Base-by-base conservation (phyloP, 345 rosid species). In the Mangifera indica region DNA sequence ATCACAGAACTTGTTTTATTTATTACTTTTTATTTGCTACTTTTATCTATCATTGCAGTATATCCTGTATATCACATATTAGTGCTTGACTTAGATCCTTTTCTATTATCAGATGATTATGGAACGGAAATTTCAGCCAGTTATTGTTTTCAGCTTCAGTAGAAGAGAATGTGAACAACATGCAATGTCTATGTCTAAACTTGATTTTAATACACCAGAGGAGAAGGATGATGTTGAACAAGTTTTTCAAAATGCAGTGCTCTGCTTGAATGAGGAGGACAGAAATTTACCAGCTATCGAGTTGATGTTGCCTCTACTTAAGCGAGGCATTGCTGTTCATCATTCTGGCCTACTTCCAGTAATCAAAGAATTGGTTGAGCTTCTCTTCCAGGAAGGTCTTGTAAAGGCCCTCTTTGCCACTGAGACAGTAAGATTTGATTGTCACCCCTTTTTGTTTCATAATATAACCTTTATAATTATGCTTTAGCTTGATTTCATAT, bases 331-430 rank as follows among this genome's bases (percentile, higher is more conserved):
- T 80, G 97, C 98, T 45, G 97, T 95, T 45, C 99, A 95, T 81
- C 99, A 92, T 84, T 95, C 97, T 80, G 99, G 99, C 66, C 97
- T 95, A 72, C 98, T 95, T 83, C 99, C 97, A 74, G 98, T 95
- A 74, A 87, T 92, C 80, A 95, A 95, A 83, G 99, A 95, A 83
- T 80, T 95, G 73, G 99, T 95, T 45, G 98, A 95, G 84, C 98
- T 95, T 80, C 97, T 95, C 78, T 95, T 95, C 77, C 98, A 95
- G 78, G 98, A 95, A 89, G 99, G 99, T 83, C 94, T 95, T 81
- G 97, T 95, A 18, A 95, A 95, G 82, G 99, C 97, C 8, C 88
- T 92, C 48, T 92, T 95, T 78, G 99, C 99, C 68, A 95, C 98
- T 40, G 99, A 95, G 81, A 92, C 98, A 29, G 98, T 91, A 87